A percentile compares a stretch with the other conserved stretches of the same genome.
Conservation (phyloP, 2,329 filamentous ascomycete genomes). For the Cryphonectria parasitica region DNA sequence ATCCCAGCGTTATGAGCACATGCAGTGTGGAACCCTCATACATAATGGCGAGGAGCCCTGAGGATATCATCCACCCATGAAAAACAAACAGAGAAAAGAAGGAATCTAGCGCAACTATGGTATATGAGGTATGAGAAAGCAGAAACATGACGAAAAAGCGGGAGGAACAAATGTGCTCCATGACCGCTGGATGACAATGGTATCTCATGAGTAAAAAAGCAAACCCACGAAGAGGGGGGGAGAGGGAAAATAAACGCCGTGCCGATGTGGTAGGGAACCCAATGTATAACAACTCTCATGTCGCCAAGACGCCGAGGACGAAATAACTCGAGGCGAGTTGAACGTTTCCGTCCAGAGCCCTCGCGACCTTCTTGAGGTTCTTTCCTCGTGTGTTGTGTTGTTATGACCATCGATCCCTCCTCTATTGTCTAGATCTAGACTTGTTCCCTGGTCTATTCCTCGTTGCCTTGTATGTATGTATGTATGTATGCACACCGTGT, state of each 20-base stretch:
- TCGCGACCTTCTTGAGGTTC: background rate
- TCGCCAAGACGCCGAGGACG: background rate
- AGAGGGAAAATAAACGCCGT: background rate
- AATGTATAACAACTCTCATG: background rate
- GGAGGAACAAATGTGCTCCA: background rate
- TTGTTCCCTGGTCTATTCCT: background rate
- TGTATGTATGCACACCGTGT: background rate
- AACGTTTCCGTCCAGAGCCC: background rate
- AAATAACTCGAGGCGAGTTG: background rate
- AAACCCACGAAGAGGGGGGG: background rate
- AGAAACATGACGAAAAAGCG: background rate
- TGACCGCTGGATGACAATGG: background rate
- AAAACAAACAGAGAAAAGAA: background rate
- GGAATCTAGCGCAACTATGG: conserved; percentile 3
- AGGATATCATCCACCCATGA: background rate
- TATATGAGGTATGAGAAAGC: background rate
- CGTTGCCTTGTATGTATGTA: background rate
- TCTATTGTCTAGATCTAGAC: background rate
- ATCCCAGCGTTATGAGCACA: background rate
- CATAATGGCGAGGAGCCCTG: background rate
- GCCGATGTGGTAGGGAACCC: background rate
- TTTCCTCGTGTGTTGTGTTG: background rate
- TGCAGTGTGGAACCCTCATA: background rate
- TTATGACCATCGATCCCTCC: background rate
- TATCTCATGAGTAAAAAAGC: background rate